Percentiles rank a stretch among this genome's conserved stretches.
Evolutionary conservation across 2,329 filamentous ascomycete genomes (phyloP).

Genomic region (Fusarium euwallaceae): DNA sequence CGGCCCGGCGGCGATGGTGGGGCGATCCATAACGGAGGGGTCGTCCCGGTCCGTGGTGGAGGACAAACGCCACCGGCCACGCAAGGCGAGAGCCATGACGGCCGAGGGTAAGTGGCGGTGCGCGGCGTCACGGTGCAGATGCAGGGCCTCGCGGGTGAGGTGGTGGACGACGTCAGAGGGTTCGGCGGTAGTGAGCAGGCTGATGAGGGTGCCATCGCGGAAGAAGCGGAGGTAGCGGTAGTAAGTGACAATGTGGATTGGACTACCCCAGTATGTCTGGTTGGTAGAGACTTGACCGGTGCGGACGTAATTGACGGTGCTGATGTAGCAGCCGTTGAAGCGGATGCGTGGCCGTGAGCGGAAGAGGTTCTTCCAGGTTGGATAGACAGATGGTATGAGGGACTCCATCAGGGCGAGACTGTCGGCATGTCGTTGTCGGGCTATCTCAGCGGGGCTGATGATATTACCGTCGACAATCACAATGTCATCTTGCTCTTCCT

Average conservation of each 20-base stretch:
- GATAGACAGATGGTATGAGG: constrained; percentile 61
- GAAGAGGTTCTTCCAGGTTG: constrained; percentile 78
- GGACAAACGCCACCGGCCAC: constrained; percentile 66
- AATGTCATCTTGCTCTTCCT: constrained; percentile 49
- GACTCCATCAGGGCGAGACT: constrained; percentile 54
- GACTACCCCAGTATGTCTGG: constrained; percentile 81
- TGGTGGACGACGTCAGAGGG: constrained; percentile 90
- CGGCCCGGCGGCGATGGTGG: not conserved
- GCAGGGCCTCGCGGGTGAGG: constrained; percentile 78
- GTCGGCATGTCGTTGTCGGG: constrained; percentile 50
- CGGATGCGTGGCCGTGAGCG: constrained; percentile 85
- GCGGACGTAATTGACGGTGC: constrained; percentile 94
- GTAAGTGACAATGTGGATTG: constrained; percentile 96
- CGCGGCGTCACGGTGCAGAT: constrained; percentile 54
- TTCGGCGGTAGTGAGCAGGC: constrained; percentile 83
- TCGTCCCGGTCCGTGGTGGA: constrained; percentile 51
- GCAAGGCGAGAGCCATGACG: constrained; percentile 78
- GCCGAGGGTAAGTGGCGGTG: constrained; percentile 54
- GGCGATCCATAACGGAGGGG: constrained; percentile 28
- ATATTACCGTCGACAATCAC: constrained; percentile 49
- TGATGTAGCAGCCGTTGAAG: constrained; percentile 97
- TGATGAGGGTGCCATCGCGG: constrained; percentile 87
- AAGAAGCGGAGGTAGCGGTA: constrained; percentile 97
- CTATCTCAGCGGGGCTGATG: constrained; percentile 55
- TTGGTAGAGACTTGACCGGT: constrained; percentile 80